Base-by-base conservation (phyloP, 208 protist genomes). In the Herpetomonas samuelpessoai region DNA sequence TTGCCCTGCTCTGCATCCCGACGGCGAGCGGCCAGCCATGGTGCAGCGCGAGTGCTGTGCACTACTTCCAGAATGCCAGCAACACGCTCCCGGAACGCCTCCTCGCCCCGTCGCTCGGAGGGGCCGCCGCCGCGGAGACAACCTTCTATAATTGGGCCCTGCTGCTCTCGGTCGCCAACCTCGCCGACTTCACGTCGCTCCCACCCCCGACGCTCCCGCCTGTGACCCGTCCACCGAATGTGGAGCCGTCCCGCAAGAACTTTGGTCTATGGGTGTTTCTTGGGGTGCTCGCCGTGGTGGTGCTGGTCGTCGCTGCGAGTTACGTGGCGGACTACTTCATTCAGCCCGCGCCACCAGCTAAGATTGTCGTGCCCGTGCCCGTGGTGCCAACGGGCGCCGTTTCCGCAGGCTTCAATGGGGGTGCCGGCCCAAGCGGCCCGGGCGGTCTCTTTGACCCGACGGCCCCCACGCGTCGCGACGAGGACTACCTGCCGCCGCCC, bases 251-350 rank as follows among this genome's bases (percentile, higher is more conserved):
- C 29, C 2, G 22, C 16, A 22, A 76, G 18, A 69, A 45, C 25
- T 58, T 63, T 38, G 51, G 54, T 10, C 41, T 77, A 35, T 79
- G 69, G 44, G 65, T 76, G n/a, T 57, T 74, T 12, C 30, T 83
- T 1, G 79, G 78, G 41, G 73, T 88, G 1, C 27, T 86, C 4
- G 68, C 57, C 0, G 57, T 65, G 7, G 44, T 87, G 45, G 66
- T 74, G 19, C 58, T 79, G 4, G 65, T 72, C 1, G 45, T 88
- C 27, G 35, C 61, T 2, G 65, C 49, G 12, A 74, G 74, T 58
- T 83, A 74, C 46, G 22, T 81, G 14, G 64, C 68, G 12, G 81
- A 89, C 58, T 85, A 83, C 67, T 50, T 86, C 28, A 71, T 88
- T n/a, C 78, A 83, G 46, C 81, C 79, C 1, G 60, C 78, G 4